Percentiles rank a stretch among this genome's conserved stretches.
phyloP scores from a whole-genome alignment of 345 rosid genomes.

The Bruguiera gymnorhiza region DNA sequence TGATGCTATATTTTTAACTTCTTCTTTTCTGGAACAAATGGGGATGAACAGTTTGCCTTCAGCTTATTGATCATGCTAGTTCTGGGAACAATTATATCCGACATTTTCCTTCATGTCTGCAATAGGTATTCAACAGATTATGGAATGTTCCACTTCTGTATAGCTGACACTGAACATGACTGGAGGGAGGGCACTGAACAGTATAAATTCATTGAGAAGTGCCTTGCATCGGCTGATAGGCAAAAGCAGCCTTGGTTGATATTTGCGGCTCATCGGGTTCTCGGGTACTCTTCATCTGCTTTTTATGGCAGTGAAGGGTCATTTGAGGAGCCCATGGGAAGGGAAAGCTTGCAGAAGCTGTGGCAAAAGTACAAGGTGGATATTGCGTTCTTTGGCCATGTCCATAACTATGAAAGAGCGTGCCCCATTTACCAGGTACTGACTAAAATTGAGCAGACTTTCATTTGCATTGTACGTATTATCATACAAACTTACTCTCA shows the following conservation, averaged over 20 bases:
- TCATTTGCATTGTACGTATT: background rate
- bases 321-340: constrained; percentile 70
- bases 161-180: constrained; percentile 78
- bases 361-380: constrained; percentile 90
- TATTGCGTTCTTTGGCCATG: constrained; percentile 72
- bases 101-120: background rate
- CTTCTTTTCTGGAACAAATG: too few species aligned
- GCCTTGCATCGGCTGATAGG: constrained; percentile 72
- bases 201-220: constrained; percentile 53
- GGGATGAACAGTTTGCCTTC: background rate
- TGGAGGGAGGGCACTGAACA: constrained; percentile 84
- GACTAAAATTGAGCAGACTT: background rate
- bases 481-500: background rate
- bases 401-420: constrained; percentile 79
- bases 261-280: constrained; percentile 72
- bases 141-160: constrained; percentile 78
- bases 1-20: too few species aligned
- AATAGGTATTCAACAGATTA: constrained; percentile 71
- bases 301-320: constrained; percentile 54
- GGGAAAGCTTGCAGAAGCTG: constrained; percentile 71
- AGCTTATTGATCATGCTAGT: too few species aligned
- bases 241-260: constrained; percentile 84
- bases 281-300: constrained; percentile 57
- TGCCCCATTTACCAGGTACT: constrained; percentile 76
- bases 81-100: background rate